These are phyloP conservation scores for Mycena metata DNA, from an alignment of 768 basidiomycete species.

Conservation along the genomic window DNA sequence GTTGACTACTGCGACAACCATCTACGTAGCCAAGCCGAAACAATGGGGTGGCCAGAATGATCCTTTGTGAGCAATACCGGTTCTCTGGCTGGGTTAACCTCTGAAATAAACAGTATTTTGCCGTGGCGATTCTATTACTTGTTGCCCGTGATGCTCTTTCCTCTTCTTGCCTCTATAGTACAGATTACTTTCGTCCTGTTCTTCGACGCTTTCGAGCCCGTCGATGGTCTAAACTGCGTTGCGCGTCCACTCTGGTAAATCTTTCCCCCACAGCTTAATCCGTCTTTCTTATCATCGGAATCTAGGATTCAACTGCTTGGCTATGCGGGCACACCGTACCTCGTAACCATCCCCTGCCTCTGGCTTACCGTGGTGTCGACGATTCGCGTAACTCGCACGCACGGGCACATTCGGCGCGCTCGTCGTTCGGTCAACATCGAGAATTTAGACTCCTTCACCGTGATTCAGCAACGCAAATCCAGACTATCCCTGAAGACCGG, in stretches of 20 bases:
- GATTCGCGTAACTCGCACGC: constrained; percentile 24
- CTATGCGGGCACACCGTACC: constrained; percentile 29
- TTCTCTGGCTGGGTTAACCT: too few species aligned
- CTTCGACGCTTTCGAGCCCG: constrained; percentile 29
- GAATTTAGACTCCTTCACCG: constrained; percentile 27
- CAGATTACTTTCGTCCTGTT: constrained; percentile 32
- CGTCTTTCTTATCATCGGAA: not conserved
- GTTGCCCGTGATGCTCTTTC: constrained; percentile 33
- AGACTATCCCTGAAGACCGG: not conserved
- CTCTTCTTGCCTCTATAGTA: constrained; percentile 33
- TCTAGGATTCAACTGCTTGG: constrained; percentile 31
- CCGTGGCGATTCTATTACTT: constrained; percentile 33
- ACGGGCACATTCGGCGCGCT: constrained; percentile 35
- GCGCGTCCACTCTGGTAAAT: constrained; percentile 32
- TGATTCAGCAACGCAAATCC: constrained; percentile 17
- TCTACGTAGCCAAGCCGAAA: constrained; percentile 34
- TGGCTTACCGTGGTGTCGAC: constrained; percentile 22
- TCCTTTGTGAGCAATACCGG: constrained; percentile 1
- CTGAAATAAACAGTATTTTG: not conserved
- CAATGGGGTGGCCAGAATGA: constrained; percentile 26
- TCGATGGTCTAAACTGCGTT: constrained; percentile 26
- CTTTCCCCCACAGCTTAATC: too few species aligned
- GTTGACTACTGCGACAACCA: constrained; percentile 31
- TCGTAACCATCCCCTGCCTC: constrained; percentile 32
- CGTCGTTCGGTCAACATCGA: constrained; percentile 32